Evolutionary conservation across 768 basidiomycete species (phyloP), one percentile per base, ranked within the genome.

Genomic region (Nevesoporus exiguus): DNA sequence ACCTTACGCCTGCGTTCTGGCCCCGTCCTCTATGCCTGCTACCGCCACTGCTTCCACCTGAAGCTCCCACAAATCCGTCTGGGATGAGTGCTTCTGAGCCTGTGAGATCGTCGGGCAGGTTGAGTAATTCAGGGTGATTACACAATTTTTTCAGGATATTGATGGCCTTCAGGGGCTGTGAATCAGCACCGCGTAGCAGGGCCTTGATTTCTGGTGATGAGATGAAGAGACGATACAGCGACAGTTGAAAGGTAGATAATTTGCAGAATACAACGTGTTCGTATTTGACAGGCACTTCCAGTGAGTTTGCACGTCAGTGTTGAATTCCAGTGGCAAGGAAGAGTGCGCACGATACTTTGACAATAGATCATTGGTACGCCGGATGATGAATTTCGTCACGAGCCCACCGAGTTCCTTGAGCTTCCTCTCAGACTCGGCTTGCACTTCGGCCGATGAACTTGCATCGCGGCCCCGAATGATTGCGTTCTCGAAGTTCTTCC

Each of bases 261-360:
- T 82, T 79, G 68, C 94, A 98, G 72, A 97, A 98, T 0, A 98
- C 94, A 56, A 98, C 90, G 55, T 98, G 93, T 69, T 98, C 97
- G 73, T 98, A 98, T 71, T 99, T 99, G 73, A 99, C 93, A 9
- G 97, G 97, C 27, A 99, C 96, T 98, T 63, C 2, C 48, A 27
- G 41, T 58, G 33, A 52, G 51, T 60, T 44, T 52, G 47, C 34
- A 55, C 17, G 36, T 44, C 54, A 61, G 41, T 30, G 14, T 47
- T 34, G 19, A 7, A 43, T 36, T 36, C 4, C 6, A 14, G n/a
- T 25, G 27, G 33, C 13, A 51, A 36, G 25, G 10, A 24, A 48
- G 15, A 19, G 11, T 15, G 82, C 92, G 60, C 57, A 95, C 94
- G 71, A 64, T 98, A 98, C 76, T 98, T 98, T 13, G 93, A 95